Evolutionary conservation across 2,329 filamentous ascomycete genomes (phyloP).

Genomic region (Cytospora mali): DNA sequence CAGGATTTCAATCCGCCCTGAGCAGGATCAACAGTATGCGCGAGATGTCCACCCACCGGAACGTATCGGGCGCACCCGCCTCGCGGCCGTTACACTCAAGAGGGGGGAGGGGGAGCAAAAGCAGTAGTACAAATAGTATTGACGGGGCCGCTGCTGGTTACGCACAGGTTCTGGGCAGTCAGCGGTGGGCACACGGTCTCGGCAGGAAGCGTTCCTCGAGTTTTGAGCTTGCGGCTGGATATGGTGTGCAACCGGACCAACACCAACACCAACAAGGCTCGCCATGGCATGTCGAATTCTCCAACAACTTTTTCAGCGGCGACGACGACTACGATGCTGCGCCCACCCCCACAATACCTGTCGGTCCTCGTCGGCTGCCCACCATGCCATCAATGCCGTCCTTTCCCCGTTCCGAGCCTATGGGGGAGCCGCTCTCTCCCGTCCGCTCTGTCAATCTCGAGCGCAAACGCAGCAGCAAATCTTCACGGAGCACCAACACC

Average conservation of each 20-base stretch:
- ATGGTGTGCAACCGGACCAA: slow-evolving; percentile 35
- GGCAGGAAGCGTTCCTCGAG: slow-evolving; percentile 64
- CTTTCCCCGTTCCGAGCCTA: slow-evolving; percentile 44
- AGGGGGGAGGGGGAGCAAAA: slow-evolving; percentile 70
- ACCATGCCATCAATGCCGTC: slow-evolving; percentile 41
- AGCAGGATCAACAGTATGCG: slow-evolving; percentile 66
- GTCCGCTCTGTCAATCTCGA: slow-evolving; percentile 41
- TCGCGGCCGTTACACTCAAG: slow-evolving; percentile 53
- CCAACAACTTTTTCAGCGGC: slow-evolving; percentile 51
- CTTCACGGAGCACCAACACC: slow-evolving; percentile 52
- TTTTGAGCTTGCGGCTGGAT: slow-evolving; percentile 66
- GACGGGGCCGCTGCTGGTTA: slow-evolving; percentile 56
- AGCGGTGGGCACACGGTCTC: slow-evolving; percentile 59
- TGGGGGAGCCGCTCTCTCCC: slow-evolving; percentile 40
- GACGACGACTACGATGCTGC: slow-evolving; percentile 76
- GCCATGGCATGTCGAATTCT: slow-evolving; percentile 52
- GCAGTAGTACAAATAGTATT: slow-evolving; percentile 69
- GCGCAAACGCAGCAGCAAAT: slow-evolving; percentile 61
- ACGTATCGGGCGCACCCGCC: slow-evolving; percentile 39
- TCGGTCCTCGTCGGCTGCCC: slow-evolving; percentile 65
- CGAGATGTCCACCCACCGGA: slow-evolving; percentile 42
- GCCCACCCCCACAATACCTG: slow-evolving; percentile 81
- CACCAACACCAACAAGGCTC: slow-evolving; percentile 29
- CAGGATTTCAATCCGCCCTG: slow-evolving; percentile 65
- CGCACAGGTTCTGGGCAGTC: slow-evolving; percentile 58